Conservation (phyloP, 164 flowering plant species). For the Tetracentron sinense region DNA sequence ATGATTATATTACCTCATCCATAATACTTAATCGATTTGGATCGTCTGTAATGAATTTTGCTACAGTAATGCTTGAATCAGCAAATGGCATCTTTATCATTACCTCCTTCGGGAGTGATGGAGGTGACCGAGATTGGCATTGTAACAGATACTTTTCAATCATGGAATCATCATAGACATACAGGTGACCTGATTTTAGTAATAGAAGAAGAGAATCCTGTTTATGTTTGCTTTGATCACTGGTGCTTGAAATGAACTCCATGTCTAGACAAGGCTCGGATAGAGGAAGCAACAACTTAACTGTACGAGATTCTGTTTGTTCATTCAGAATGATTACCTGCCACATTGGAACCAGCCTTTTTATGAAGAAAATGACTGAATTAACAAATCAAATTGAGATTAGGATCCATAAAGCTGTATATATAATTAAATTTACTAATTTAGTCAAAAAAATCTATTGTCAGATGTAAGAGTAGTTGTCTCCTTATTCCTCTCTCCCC, state of each 20-base stretch:
- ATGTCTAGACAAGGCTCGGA: conserved; percentile 65
- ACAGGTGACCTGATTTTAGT: conserved; percentile 63
- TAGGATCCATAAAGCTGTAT: neutral
- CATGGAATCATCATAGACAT: conserved; percentile 55
- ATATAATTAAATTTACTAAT: too few relatives aligned
- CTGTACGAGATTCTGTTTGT: conserved; percentile 67
- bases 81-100: conserved; percentile 58
- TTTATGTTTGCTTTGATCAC: conserved; percentile 54
- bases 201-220: conserved; percentile 52
- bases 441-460: neutral
- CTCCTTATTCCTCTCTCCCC: neutral
- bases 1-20: conserved; percentile 50
- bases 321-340: conserved; percentile 80
- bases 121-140: conserved; percentile 57
- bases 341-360: conserved; percentile 12
- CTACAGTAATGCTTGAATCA: conserved; percentile 59
- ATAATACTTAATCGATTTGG: conserved; percentile 17
- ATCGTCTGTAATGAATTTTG: conserved; percentile 46
- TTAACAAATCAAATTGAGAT: neutral
- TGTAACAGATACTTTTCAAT: conserved; percentile 79
- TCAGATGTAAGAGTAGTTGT: neutral
- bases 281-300: conserved; percentile 64
- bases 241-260: conserved; percentile 50
- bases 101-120: conserved; percentile 74
- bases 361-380: neutral